Percentiles rank a stretch among this genome's conserved stretches.
Conservation (phyloP, 2,329 filamentous ascomycete species). For the Plectosphaerella plurivora region DNA sequence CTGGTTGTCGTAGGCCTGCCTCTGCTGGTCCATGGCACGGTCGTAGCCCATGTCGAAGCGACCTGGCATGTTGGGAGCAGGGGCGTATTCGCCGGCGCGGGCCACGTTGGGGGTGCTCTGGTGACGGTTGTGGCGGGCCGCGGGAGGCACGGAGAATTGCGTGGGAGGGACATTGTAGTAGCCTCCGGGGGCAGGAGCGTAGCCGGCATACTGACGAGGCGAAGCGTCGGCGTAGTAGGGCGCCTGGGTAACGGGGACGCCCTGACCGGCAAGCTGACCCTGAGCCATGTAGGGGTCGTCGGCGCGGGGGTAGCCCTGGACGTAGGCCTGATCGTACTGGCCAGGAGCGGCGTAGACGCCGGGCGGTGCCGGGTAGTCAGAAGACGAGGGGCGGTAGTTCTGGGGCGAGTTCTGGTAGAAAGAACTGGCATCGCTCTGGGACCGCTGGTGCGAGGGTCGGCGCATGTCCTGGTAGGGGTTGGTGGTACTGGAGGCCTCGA, state of each 20-base stretch:
- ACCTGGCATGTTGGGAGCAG: slow-evolving; percentile 7
- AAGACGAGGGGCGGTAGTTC: slow-evolving; percentile 12
- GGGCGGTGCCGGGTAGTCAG: slow-evolving; percentile 7
- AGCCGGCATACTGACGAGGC: slow-evolving; percentile 11
- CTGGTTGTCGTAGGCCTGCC: slow-evolving; percentile 9
- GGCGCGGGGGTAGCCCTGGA: slow-evolving; percentile 10
- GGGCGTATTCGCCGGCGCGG: slow-evolving; percentile 8
- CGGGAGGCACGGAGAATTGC: not conserved
- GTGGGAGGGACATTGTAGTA: slow-evolving; percentile 4
- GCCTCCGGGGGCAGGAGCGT: slow-evolving; percentile 2
- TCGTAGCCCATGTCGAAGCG: slow-evolving; percentile 3
- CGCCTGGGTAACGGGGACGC: not conserved
- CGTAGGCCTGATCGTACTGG: slow-evolving; percentile 13
- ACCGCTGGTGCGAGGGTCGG: slow-evolving; percentile 20
- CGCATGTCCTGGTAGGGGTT: slow-evolving; percentile 13
- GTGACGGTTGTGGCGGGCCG: slow-evolving; percentile 20
- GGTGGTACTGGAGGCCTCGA: slow-evolving; percentile 13
- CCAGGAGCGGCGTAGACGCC: slow-evolving; percentile 7
- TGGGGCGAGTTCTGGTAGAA: slow-evolving; percentile 11
- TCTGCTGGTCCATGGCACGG: not conserved
- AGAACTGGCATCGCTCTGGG: slow-evolving; percentile 19
- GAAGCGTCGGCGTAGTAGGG: slow-evolving; percentile 16
- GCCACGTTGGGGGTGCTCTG: slow-evolving; percentile 20
- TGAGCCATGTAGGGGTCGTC: slow-evolving; percentile 6
- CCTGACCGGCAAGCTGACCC: not conserved